Base-by-base conservation (phyloP, 164 flowering plant genomes). In the Stephania cephalantha region DNA sequence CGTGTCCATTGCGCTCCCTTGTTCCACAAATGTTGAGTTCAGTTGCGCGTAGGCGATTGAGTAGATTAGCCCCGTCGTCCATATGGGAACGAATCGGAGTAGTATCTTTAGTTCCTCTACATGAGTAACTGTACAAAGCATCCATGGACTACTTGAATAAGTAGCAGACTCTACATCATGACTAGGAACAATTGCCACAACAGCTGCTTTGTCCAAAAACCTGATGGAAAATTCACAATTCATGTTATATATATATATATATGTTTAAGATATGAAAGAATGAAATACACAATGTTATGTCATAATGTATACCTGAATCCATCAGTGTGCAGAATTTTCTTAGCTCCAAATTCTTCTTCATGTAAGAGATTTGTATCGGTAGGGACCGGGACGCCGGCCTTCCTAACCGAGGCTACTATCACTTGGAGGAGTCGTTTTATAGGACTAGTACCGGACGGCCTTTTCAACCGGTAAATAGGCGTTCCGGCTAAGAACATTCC, bases 361-460 rank as follows among this genome's bases (percentile, higher is more conserved):
- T 74, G 50, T 29, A 78, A 46, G 17, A 72, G 45, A 78, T 46
- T 46, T 45, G 55, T 17, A 71, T 67, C 45, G 20, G 68, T 52
- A 0, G 76, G 76, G 25, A 74, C 61, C 17, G 67, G 20, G 7
- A 73, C 11, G 46, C 58, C 52, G 12, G 15, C 44, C 53, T 64
- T 78, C 68, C 73, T 15, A 22, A 78, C 52, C 1, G 78, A 78
- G 20, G 81, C 83, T 1, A 78, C 77, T 12, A 66, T 25, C 17
- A 81, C 80, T 50, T 81, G 83, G 17, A 71, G 42, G 25, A 79
- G 18, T 30, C 83, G 72, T 30, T 81, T 81, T 13, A 78, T 42
- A 7, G 85, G 74, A 55, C 84, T 83, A 25, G 25, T 25, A 30
- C 85, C 85, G 22, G 69, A 72, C 12, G 84, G 85, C 65, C 73